A percentile compares a stretch with the other conserved stretches of the same genome.
phyloP scores from a whole-genome alignment of 1,139 yeast species.

The Candida tropicalis region DNA sequence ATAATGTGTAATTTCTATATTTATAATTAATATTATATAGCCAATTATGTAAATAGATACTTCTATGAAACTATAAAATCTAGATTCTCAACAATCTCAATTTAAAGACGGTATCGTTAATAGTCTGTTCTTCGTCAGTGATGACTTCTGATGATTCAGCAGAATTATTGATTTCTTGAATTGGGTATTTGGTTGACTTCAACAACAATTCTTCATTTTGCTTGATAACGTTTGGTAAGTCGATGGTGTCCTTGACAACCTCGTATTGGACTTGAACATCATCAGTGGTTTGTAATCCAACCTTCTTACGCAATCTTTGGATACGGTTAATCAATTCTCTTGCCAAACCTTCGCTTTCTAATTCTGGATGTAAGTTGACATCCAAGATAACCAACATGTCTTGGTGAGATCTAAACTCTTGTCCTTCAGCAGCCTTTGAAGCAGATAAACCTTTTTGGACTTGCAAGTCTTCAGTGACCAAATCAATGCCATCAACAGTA shows the following conservation, averaged over 20 bases:
- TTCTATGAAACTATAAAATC: constrained; percentile 9
- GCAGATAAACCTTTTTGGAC: constrained; percentile 86
- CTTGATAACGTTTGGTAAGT: constrained; percentile 63
- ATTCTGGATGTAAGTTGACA: constrained; percentile 82
- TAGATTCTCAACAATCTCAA: constrained; percentile 75
- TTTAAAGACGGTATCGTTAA: constrained; percentile 81
- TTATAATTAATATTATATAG: not conserved
- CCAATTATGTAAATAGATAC: too few relatives aligned
- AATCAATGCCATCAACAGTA: constrained; percentile 85
- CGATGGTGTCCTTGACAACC: constrained; percentile 69
- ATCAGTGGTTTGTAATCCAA: constrained; percentile 92
- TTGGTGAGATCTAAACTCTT: constrained; percentile 83
- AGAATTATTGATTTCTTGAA: constrained; percentile 42
- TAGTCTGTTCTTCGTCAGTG: constrained; percentile 88
- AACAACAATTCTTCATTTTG: constrained; percentile 68
- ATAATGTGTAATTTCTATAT: constrained; percentile 6
- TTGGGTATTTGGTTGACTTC: constrained; percentile 74
- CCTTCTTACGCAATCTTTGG: constrained; percentile 96
- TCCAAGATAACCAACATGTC: constrained; percentile 91
- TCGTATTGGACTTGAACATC: constrained; percentile 87
- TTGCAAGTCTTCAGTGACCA: constrained; percentile 84
- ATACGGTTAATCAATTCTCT: constrained; percentile 97
- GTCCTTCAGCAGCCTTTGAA: constrained; percentile 61
- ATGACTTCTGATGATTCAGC: constrained; percentile 50
- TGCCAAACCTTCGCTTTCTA: constrained; percentile 91